Percentiles rank a stretch among this genome's conserved stretches.
Conservation (phyloP, 148 eudicot genomes). For the Arctostaphylos glauca region DNA sequence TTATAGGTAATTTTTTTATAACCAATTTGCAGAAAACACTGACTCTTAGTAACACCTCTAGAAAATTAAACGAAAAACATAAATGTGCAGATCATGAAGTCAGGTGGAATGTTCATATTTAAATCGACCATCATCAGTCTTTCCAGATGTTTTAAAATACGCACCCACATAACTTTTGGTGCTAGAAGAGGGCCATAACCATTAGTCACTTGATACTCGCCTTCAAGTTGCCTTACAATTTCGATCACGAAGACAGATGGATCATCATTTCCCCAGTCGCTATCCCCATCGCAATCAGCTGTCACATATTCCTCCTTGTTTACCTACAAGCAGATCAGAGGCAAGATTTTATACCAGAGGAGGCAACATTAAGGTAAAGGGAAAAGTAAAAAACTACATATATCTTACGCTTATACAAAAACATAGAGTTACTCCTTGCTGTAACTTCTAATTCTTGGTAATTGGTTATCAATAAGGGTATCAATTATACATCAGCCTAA, state of each 20-base stretch:
- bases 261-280: background rate
- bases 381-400: background rate
- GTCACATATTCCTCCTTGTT: background rate
- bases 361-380: background rate
- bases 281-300: conserved; percentile 3
- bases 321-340: background rate
- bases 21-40: background rate
- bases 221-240: background rate
- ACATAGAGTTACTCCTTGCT: background rate
- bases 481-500: too few species aligned
- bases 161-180: conserved; percentile 1
- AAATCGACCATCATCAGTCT: background rate
- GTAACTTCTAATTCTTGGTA: background rate
- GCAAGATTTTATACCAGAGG: background rate
- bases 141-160: background rate
- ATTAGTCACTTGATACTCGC: conserved; percentile 11
- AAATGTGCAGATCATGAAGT: background rate
- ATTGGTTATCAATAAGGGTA: background rate
- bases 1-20: background rate
- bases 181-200: background rate
- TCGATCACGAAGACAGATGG: conserved; percentile 4
- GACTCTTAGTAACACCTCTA: background rate
- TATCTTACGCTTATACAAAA: background rate
- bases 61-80: background rate
- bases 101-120: background rate